Evolutionary conservation across 2,329 filamentous ascomycete species (phyloP).

Genomic region (Stachybotrys elegans): DNA sequence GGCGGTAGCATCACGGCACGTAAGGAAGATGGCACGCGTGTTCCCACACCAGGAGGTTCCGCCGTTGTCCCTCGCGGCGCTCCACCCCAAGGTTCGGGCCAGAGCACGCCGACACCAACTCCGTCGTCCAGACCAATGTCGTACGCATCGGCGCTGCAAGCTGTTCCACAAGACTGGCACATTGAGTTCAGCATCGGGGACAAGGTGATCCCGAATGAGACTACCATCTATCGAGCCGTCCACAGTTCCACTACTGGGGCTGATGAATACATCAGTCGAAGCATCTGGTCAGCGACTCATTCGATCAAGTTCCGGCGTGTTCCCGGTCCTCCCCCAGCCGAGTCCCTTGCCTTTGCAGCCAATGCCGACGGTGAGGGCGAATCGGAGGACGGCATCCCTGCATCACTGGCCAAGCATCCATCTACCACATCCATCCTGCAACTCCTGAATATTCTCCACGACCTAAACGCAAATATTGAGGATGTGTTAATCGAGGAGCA

Average conservation of each 20-base stretch:
- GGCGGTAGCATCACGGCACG: slow-evolving; percentile 85
- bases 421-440: slow-evolving; percentile 83
- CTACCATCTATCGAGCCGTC: slow-evolving; percentile 91
- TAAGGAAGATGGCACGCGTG: slow-evolving; percentile 84
- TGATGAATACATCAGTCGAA: slow-evolving; percentile 65
- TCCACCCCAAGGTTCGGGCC: slow-evolving; percentile 32
- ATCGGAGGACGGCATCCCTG: slow-evolving; percentile 60
- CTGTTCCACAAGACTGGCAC: slow-evolving; percentile 88
- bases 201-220: slow-evolving; percentile 81
- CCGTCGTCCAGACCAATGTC: slow-evolving; percentile 64
- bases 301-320: slow-evolving; percentile 89
- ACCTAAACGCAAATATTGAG: slow-evolving; percentile 88
- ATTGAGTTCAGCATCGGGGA: slow-evolving; percentile 89
- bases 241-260: slow-evolving; percentile 52
- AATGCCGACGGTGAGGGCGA: slow-evolving; percentile 44
- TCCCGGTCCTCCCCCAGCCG: slow-evolving; percentile 72
- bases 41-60: slow-evolving; percentile 72
- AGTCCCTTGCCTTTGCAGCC: slow-evolving; percentile 56
- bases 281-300: slow-evolving; percentile 86
- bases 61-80: slow-evolving; percentile 33
- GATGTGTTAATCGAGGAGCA: slow-evolving; percentile 82
- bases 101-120: slow-evolving; percentile 42
- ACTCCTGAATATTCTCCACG: slow-evolving; percentile 83
- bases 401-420: slow-evolving; percentile 76
- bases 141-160: slow-evolving; percentile 78